Evolutionary conservation across 495 filamentous ascomycete genomes (phyloP), one percentile per base, ranked within the genome.

Genomic region (Aspergillus kassunensis): DNA sequence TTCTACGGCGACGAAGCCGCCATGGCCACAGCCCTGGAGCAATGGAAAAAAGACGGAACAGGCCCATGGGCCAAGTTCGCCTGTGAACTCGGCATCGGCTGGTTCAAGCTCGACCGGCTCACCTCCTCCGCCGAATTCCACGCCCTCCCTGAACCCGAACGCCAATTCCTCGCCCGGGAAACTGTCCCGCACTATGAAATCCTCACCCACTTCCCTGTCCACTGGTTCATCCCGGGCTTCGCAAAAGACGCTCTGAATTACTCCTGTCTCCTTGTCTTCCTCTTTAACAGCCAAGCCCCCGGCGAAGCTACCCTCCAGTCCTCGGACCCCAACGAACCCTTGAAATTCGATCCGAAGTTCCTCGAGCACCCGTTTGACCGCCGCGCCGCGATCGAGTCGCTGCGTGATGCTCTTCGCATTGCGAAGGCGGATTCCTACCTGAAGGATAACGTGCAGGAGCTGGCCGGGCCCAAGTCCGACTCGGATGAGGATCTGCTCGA

Each of bases 401-500:
- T 83, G 34, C 73, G 80, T 1, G 68, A 75, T 20, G 68, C 66
- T 0, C 49, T 80, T 49, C 60, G 60, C 3, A 27, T 65, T n/a
- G 48, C 53, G 2, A 63, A 61, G 19, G 51, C 58, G n/a, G 53
- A 61, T 5, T 40, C 42, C 4, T 66, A 63, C 30, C 55, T 53
- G 0, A 63, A 59, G 54, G 63, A 66, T 18, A 61, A 59, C 25
- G 42, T 66, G 11, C 49, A 54, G 1, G 53, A 58, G 19, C 47
- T 81, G 12, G 61, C 62, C 2, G 76, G 66, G 9, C 80, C 81
- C 1, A 58, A 62, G 36, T 60, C 67, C 29, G 63, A 70, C 7
- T 73, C 69, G 1, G 81, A 85, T 45, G 80, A 81, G 53, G 75
- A 79, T 24, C 55, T 83, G 39, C 65, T 80, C n/a, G 74, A 70